These are phyloP conservation scores for Panellus pusillus DNA, from an alignment of 768 basidiomycete species.

Conservation along the genomic window DNA sequence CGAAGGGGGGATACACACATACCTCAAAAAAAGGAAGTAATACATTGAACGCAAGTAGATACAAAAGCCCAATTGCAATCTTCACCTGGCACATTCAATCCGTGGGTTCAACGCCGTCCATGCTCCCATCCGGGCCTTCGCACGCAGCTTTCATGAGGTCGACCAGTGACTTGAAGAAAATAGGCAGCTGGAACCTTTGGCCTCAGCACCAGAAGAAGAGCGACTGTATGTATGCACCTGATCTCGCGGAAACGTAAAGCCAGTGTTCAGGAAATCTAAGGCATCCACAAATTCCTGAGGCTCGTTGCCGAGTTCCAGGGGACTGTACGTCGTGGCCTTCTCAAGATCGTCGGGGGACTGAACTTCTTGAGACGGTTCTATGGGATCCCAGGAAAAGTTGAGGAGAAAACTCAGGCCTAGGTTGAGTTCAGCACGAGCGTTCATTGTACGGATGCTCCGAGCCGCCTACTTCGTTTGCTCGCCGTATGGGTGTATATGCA, in stretches of 20 bases:
- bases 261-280: conserved; percentile 58
- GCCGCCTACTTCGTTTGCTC: conserved; percentile 40
- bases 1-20: neutral
- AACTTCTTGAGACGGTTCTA: conserved; percentile 29
- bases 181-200: conserved; percentile 8
- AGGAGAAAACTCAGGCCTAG: conserved; percentile 64
- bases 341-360: conserved; percentile 39
- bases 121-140: conserved; percentile 1
- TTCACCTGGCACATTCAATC: conserved; percentile 1
- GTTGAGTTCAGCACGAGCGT: conserved; percentile 6
- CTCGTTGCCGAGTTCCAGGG: conserved; percentile 66
- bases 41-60: conserved; percentile 12
- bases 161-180: conserved; percentile 16
- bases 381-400: conserved; percentile 44
- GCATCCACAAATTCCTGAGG: conserved; percentile 51
- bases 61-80: neutral
- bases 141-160: conserved; percentile 18
- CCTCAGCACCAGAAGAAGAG: neutral
- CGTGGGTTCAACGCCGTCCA: conserved; percentile 11
- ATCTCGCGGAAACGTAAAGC: conserved; percentile 67
- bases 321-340: conserved; percentile 59
- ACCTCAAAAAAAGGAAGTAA: conserved; percentile 2
- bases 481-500: conserved; percentile 65
- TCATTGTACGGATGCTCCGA: neutral
- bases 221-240: conserved; percentile 37